These are phyloP conservation scores for Cladosporium sp. DNA, from an alignment of 2,329 filamentous ascomycete genomes.

Conservation along the genomic window DNA sequence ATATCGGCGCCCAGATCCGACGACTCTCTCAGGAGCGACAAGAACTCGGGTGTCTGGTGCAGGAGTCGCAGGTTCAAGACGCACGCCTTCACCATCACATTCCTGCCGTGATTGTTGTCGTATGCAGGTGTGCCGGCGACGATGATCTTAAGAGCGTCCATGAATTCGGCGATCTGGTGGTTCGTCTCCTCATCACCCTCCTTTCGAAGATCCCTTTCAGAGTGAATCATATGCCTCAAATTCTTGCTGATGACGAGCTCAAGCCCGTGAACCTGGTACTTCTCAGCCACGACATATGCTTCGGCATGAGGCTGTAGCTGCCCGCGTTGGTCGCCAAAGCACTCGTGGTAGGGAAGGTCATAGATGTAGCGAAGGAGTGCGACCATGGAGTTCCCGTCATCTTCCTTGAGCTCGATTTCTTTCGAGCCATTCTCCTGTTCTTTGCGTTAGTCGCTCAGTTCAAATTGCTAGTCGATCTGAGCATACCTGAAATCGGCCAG, in stretches of 20 bases:
- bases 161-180: not conserved
- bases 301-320: not conserved
- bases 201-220: not conserved
- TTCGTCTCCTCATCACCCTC: not conserved
- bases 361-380: not conserved
- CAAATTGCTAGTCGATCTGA: not conserved
- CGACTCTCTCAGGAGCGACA: not conserved
- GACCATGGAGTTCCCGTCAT: constrained; percentile 2
- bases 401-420: not conserved
- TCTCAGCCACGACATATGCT: not conserved
- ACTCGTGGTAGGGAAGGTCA: not conserved
- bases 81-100: not conserved
- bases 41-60: not conserved
- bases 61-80: not conserved
- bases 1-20: not conserved
- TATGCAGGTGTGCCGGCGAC: not conserved
- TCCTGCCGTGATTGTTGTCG: not conserved
- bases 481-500: not conserved
- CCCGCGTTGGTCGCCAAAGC: not conserved
- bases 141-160: not conserved
- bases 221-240: not conserved
- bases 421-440: not conserved
- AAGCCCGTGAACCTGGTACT: not conserved
- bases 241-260: not conserved
- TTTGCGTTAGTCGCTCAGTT: not conserved